phyloP scores from a whole-genome alignment of 208 protist species.

The Vickermania ingenoplastis region DNA sequence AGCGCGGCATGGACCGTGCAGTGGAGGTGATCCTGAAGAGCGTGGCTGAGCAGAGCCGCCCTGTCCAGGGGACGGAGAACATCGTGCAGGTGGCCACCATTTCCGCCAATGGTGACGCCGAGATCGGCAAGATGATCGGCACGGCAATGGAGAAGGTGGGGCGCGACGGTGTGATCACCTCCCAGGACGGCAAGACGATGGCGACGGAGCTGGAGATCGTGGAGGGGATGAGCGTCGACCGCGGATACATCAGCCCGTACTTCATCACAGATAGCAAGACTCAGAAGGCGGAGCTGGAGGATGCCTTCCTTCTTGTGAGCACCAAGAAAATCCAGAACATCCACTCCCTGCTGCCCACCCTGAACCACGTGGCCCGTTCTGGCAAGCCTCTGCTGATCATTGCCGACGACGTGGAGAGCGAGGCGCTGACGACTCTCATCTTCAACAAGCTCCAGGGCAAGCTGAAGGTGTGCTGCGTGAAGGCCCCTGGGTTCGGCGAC shows the following conservation, averaged over 20 bases:
- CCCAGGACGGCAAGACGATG: conserved; percentile 98
- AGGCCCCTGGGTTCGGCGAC: conserved; percentile 99
- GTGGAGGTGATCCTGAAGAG: conserved; percentile 85
- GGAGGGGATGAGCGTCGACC: conserved; percentile 97
- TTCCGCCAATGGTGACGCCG: conserved; percentile 98
- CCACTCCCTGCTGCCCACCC: conserved; percentile 79
- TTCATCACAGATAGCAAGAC: conserved; percentile 98
- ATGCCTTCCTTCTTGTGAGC: conserved; percentile 93
- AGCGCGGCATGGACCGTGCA: conserved; percentile 96
- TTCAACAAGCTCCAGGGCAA: conserved; percentile 84
- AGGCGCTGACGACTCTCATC: conserved; percentile 90
- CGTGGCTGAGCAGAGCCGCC: conserved; percentile 87
- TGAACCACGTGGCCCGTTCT: conserved; percentile 82
- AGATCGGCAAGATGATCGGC: conserved; percentile 97
- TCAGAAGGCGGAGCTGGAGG: conserved; percentile 94
- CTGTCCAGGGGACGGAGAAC: conserved; percentile 93
- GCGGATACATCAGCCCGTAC: conserved; percentile 98
- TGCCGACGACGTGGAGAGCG: conserved; percentile 98
- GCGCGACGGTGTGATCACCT: conserved; percentile 99
- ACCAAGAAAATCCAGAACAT: conserved; percentile 95
- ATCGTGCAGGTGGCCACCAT: conserved; percentile 98
- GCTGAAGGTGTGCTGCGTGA: conserved; percentile 89
- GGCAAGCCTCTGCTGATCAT: conserved; percentile 97
- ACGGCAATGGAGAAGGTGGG: conserved; percentile 98
- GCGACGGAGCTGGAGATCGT: conserved; percentile 96